Percentiles rank a stretch among this genome's conserved stretches.
Conservation (phyloP, 176 grass and related monocot species). For the Pontederia crassipes region DNA sequence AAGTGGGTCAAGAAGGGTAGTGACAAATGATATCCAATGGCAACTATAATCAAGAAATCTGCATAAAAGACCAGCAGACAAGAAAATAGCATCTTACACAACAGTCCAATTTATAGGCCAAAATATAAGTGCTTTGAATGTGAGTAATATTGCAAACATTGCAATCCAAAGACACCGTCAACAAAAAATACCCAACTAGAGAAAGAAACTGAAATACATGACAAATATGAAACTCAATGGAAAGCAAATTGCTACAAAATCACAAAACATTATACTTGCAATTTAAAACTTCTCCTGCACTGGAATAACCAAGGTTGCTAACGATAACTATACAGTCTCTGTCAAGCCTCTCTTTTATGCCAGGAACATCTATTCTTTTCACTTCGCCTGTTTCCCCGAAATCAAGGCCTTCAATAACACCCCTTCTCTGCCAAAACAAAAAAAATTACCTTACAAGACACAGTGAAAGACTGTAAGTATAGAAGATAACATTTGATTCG, state of each 20-base stretch:
- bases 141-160: too few relatives aligned
- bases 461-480: background rate
- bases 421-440: conserved; percentile 47
- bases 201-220: background rate
- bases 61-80: too few relatives aligned
- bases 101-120: too few relatives aligned
- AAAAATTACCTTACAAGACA: background rate
- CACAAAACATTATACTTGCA: conserved; percentile 34
- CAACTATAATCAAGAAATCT: too few relatives aligned
- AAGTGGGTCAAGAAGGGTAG: too few relatives aligned
- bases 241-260: background rate
- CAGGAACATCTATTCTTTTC: conserved; percentile 78
- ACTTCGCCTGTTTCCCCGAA: conserved; percentile 87
- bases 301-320: conserved; percentile 50
- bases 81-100: too few relatives aligned
- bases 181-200: background rate
- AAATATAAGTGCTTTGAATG: too few relatives aligned
- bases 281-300: conserved; percentile 43
- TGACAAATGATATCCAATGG: too few relatives aligned
- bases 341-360: conserved; percentile 40
- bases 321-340: conserved; percentile 38
- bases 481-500: too few relatives aligned
- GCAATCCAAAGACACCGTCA: background rate
- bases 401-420: conserved; percentile 50
- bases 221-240: background rate